Conservation (phyloP, 106 monocot genomes). For the Allium fistulosum region DNA sequence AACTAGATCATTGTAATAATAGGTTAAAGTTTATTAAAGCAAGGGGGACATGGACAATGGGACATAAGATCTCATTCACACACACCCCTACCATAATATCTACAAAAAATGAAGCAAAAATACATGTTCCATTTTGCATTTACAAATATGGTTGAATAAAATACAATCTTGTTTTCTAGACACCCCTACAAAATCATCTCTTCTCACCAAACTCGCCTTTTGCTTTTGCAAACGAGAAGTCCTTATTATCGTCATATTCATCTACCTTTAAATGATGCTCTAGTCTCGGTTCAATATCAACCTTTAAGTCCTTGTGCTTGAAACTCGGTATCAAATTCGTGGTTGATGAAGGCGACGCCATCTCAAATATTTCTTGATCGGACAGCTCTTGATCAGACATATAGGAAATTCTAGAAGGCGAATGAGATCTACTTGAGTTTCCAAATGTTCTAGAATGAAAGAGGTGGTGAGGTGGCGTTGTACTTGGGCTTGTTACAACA, state of each 20-base stretch:
- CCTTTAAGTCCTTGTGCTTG: background rate
- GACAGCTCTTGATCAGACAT: conserved; percentile 20
- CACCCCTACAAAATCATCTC: no score
- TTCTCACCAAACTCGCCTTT: background rate
- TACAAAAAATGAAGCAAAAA: no score
- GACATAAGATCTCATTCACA: no score
- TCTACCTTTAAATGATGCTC: background rate
- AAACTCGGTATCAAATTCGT: conserved; percentile 15
- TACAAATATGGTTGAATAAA: no score
- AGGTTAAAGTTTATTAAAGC: no score
- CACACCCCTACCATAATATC: no score
- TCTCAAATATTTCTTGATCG: background rate
- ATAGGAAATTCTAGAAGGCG: background rate
- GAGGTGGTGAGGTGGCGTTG: conserved; percentile 13
- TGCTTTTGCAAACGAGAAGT: conserved; percentile 9
- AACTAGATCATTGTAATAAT: no score
- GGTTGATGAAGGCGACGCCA: background rate
- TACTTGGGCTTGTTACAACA: conserved; percentile 12
- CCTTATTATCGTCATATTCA: background rate
- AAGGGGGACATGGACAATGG: no score
- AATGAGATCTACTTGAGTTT: no score
- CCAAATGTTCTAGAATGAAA: no score
- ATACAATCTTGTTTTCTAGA: no score
- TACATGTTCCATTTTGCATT: no score
- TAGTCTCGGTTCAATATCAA: background rate